Percentiles rank a stretch among this genome's conserved stretches.
Conservation (phyloP, 2,329 filamentous ascomycete species). For the Aureobasidium sp. region DNA sequence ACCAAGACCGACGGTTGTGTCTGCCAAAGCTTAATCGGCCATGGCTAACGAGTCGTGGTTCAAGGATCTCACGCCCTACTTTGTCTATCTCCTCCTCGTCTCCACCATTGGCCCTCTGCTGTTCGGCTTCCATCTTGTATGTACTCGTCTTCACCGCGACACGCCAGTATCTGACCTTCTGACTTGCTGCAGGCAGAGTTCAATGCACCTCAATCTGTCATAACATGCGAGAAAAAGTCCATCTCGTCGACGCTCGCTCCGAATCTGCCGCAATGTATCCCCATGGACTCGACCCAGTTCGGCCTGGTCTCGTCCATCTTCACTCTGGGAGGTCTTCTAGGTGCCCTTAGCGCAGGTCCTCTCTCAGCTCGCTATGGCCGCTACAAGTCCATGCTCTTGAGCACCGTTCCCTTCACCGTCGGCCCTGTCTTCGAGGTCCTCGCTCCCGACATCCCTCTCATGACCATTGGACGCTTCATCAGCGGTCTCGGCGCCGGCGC, state of each 20-base stretch:
- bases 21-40: constrained; percentile 4
- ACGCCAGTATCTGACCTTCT: not conserved
- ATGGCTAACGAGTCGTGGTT: constrained; percentile 36
- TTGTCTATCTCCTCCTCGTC: constrained; percentile 67
- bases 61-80: constrained; percentile 60
- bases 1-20: not conserved
- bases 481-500: constrained; percentile 81
- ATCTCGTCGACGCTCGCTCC: constrained; percentile 26
- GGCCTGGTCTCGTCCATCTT: constrained; percentile 85
- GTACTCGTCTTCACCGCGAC: constrained; percentile 19
- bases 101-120: constrained; percentile 83
- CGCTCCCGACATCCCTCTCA: constrained; percentile 56
- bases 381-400: constrained; percentile 67
- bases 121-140: constrained; percentile 88
- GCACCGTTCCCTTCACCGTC: constrained; percentile 65
- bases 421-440: constrained; percentile 72
- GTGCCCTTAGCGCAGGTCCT: constrained; percentile 73
- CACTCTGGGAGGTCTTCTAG: constrained; percentile 79
- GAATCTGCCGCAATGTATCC: constrained; percentile 67
- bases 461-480: constrained; percentile 69
- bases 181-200: constrained; percentile 66
- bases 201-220: constrained; percentile 88
- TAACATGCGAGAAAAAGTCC: constrained; percentile 69
- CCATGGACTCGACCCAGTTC: constrained; percentile 75
- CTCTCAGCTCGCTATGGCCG: constrained; percentile 72